Evolutionary conservation across 164 flowering plant genomes (phyloP).

Genomic region (Annona squamosa): DNA sequence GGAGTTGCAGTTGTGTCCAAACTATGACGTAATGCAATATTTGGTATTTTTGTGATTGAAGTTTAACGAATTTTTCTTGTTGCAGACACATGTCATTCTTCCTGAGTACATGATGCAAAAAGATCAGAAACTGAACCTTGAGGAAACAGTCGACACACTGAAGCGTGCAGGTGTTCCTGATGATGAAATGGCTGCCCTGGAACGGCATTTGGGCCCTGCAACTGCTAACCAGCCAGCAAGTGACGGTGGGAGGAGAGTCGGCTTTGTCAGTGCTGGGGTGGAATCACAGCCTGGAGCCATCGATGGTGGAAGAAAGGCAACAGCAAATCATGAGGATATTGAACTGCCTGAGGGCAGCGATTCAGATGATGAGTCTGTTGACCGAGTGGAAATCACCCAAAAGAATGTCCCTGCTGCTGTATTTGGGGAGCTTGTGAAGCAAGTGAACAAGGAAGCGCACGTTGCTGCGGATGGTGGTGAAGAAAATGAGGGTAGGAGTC

Average conservation of each 20-base stretch:
- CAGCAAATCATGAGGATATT: conserved; percentile 65
- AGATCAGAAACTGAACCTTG: conserved; percentile 58
- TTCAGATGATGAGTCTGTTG: conserved; percentile 47
- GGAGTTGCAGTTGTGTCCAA: background rate
- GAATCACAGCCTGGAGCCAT: conserved; percentile 29
- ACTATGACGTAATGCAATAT: background rate
- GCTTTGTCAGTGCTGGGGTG: conserved; percentile 92
- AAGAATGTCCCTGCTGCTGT: conserved; percentile 80
- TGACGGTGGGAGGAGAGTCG: conserved; percentile 41
- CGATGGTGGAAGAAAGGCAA: conserved; percentile 36
- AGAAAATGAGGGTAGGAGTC: conserved; percentile 25
- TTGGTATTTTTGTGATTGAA: background rate
- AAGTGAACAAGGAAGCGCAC: conserved; percentile 31
- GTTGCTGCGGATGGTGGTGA: conserved; percentile 16
- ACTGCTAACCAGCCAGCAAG: conserved; percentile 17
- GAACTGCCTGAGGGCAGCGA: conserved; percentile 77
- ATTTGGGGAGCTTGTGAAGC: conserved; percentile 63
- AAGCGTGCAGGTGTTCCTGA: conserved; percentile 79
- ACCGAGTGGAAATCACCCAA: conserved; percentile 61
- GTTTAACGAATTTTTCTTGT: background rate
- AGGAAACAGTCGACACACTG: conserved; percentile 68
- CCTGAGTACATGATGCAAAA: conserved; percentile 86
- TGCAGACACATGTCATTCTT: conserved; percentile 82
- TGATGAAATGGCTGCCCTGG: conserved; percentile 94
- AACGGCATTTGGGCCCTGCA: conserved; percentile 60